Conservation (phyloP, 1,139 yeast genomes). For the Sugiyamaella japonica region DNA sequence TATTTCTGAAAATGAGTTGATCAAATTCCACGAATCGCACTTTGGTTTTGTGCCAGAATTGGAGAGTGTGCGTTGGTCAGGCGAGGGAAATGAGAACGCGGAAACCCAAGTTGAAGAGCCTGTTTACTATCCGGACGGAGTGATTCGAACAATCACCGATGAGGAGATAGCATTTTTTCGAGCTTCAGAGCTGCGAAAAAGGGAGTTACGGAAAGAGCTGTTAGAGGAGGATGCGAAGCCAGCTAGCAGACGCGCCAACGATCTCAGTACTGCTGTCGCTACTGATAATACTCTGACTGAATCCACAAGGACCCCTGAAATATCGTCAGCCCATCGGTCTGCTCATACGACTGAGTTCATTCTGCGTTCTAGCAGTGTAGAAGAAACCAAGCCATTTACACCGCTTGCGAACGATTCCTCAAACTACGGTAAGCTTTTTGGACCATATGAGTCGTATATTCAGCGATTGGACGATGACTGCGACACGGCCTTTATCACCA, state of each 20-base stretch:
- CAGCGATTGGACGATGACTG: slow-evolving; percentile 21
- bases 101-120: not conserved
- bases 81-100: not conserved
- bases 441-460: slow-evolving; percentile 22
- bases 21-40: slow-evolving; percentile 23
- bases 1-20: slow-evolving; percentile 21
- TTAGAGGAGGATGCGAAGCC: not conserved
- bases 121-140: slow-evolving; percentile 30
- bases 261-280: not conserved
- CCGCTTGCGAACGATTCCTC: slow-evolving; percentile 17
- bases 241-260: not conserved
- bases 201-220: not conserved
- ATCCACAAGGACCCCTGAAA: too few relatives aligned
- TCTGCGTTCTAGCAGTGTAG: slow-evolving; percentile 16
- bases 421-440: slow-evolving; percentile 22
- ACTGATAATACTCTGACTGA: not conserved
- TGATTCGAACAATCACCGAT: slow-evolving; percentile 32
- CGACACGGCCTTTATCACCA: slow-evolving; percentile 21
- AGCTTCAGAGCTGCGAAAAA: slow-evolving; percentile 27
- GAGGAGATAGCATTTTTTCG: slow-evolving; percentile 34
- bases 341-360: not conserved
- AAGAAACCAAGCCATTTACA: slow-evolving; percentile 23
- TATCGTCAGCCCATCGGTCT: too few relatives aligned
- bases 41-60: slow-evolving; percentile 16
- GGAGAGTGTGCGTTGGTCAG: not conserved